These are phyloP conservation scores for Neostapfia colusana DNA, from an alignment of 176 grass and related monocot genomes.

Conservation along the genomic window DNA sequence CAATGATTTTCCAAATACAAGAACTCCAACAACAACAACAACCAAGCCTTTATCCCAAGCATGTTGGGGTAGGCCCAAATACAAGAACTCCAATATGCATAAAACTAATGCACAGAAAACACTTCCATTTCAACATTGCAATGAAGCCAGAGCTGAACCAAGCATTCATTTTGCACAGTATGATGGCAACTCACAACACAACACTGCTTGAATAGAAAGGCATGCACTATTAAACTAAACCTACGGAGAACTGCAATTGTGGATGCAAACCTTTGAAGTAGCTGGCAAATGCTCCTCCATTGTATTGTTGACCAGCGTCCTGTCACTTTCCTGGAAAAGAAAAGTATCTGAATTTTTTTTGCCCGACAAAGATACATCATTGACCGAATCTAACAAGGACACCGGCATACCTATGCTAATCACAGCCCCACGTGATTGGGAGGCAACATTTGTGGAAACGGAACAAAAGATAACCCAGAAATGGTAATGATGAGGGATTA, in stretches of 20 bases:
- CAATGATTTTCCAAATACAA: background rate
- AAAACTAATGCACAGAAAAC: background rate
- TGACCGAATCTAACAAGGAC: slow-evolving; percentile 10
- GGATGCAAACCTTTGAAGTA: slow-evolving; percentile 33
- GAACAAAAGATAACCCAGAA: slow-evolving; percentile 26
- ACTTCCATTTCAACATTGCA: background rate
- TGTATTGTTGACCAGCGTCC: slow-evolving; percentile 5
- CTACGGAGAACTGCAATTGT: background rate
- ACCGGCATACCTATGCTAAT: background rate
- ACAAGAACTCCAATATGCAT: background rate
- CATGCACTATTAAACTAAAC: background rate
- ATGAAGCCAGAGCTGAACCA: background rate
- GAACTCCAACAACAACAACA: no score
- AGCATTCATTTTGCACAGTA: background rate
- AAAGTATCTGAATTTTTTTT: background rate
- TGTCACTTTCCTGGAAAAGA: slow-evolving; percentile 44
- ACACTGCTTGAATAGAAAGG: background rate
- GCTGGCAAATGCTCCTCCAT: slow-evolving; percentile 29
- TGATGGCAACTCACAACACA: slow-evolving; percentile 19
- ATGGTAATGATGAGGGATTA: slow-evolving; percentile 26
- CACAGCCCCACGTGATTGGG: slow-evolving; percentile 24
- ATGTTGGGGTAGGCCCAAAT: no score
- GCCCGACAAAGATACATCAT: background rate
- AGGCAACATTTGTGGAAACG: no score
- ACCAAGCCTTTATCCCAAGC: no score